These are phyloP conservation scores for Ustilago sp. DNA, from an alignment of 1,284 basidiomycete species.

Conservation along the genomic window DNA sequence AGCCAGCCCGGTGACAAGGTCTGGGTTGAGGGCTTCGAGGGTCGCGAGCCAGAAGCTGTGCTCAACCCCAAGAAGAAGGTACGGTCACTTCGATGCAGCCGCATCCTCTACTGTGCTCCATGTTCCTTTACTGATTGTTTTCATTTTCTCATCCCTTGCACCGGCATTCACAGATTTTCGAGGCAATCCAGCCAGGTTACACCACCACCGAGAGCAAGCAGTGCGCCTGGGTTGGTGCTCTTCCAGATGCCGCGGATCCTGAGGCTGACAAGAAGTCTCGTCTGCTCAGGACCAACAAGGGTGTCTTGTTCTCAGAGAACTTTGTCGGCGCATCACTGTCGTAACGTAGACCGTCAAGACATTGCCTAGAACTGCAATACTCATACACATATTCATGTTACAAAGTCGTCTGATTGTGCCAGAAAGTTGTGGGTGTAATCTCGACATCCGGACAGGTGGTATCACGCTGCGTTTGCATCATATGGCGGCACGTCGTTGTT, in stretches of 20 bases:
- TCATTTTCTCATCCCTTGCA: not conserved
- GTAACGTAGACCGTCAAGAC: conserved; percentile 9
- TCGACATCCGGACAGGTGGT: not conserved
- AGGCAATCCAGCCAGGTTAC: conserved; percentile 68
- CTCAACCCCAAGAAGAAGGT: conserved; percentile 70
- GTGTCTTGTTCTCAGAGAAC: conserved; percentile 54
- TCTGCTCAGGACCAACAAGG: conserved; percentile 61
- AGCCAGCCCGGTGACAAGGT: conserved; percentile 63
- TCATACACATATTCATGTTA: not conserved
- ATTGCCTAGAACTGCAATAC: not conserved
- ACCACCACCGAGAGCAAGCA: conserved; percentile 55
- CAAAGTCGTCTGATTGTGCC: not conserved
- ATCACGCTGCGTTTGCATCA: not conserved
- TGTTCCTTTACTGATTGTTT: not conserved
- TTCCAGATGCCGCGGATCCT: conserved; percentile 57
- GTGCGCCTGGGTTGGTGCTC: conserved; percentile 64
- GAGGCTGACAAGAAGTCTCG: conserved; percentile 63
- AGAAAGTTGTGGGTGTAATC: not conserved
- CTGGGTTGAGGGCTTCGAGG: conserved; percentile 68
- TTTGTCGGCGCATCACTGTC: conserved; percentile 66
- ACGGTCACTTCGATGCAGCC: conserved; percentile 4
- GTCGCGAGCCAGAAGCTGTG: conserved; percentile 60
- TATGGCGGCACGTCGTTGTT: not conserved
- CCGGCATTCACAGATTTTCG: conserved; percentile 59
- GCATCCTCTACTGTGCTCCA: not conserved